Base-by-base conservation (phyloP, 2,329 filamentous ascomycete species). In the Seiridium cupressi region DNA sequence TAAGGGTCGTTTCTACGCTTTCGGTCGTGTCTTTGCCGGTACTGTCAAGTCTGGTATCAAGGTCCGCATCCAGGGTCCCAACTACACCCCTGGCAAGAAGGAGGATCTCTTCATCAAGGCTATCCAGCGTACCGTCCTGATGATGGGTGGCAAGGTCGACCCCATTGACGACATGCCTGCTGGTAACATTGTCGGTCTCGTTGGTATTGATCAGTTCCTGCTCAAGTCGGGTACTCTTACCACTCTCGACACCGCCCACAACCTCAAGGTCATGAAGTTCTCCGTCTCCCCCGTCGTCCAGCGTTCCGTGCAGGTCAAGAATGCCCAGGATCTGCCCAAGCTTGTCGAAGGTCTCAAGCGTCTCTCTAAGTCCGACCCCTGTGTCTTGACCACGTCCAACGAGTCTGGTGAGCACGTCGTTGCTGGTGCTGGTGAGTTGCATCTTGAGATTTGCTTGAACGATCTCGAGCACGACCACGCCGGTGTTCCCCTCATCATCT, bases 241-340 rank as follows among this genome's bases (percentile, higher is more conserved):
- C 82, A 98, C 94, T 78, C 89, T 86, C 77, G 95, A 99, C 71
- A 96, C 92, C 68, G 94, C 95, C 78, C 95, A 99, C 90, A 99
- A 99, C 90, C 84, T 99, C 75, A 98, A 98, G 90, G 95, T 99
- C 84, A 99, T 99, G 95, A 98, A 97, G 87, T 99, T 99, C 91
- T 99, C 95, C 76, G 95, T 99, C 79, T 98, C 95, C 63, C 95
- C 95, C 73, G 95, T 99, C 83, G 95, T 99, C 69, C 94, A 91
- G 84, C 94, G 94, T 72, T 97, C 95, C 80, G 95, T 99, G 75
- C 92, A 97, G 84, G 94, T 97, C 86, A 98, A 98, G 92, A 99
- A 99, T 84, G 95, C 95, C 75, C 93, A 96, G 84, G 95, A 99
- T 87, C 89, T 99, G 67, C 95, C 95, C 81, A 99, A 99, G 90